Conservation (phyloP, 2,329 filamentous ascomycete genomes). For the Cyphellophora attinorum region DNA sequence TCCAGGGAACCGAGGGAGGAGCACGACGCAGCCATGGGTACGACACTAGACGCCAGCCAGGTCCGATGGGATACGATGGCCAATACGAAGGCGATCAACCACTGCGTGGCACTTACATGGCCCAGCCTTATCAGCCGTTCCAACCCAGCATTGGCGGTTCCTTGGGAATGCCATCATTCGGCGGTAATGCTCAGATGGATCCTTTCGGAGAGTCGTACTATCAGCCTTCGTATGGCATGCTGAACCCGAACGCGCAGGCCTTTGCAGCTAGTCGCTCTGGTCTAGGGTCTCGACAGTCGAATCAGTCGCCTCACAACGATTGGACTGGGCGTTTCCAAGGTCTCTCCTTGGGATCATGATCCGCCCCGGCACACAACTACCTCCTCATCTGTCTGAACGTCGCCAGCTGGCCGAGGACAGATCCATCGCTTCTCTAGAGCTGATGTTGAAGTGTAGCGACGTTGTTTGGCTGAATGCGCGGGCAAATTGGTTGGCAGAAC, state of each 20-base stretch:
- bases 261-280: slow-evolving; percentile 17
- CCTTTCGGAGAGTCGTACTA: slow-evolving; percentile 15
- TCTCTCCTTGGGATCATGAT: slow-evolving; percentile 58
- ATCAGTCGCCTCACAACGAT: slow-evolving; percentile 24
- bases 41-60: slow-evolving; percentile 1
- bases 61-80: background rate
- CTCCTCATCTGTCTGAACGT: slow-evolving; percentile 3
- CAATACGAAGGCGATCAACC: background rate
- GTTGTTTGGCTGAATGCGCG: too few relatives aligned
- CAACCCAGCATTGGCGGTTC: slow-evolving; percentile 5
- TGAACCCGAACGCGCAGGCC: slow-evolving; percentile 14
- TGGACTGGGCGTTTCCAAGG: slow-evolving; percentile 41
- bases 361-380: too few relatives aligned
- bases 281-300: slow-evolving; percentile 10
- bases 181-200: slow-evolving; percentile 18
- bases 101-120: slow-evolving; percentile 12
- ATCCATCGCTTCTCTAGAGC: slow-evolving; percentile 5
- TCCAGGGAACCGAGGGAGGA: background rate
- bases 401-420: slow-evolving; percentile 2
- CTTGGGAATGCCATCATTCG: slow-evolving; percentile 21
- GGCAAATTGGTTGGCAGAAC: too few relatives aligned
- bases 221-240: slow-evolving; percentile 24
- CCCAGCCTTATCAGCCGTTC: slow-evolving; percentile 22
- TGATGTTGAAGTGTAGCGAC: background rate
- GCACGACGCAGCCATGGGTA: background rate